Percentiles rank a stretch among this genome's conserved stretches.
Evolutionary conservation across 2,329 filamentous ascomycete genomes (phyloP).

Genomic region (Diaporthe vaccinii): DNA sequence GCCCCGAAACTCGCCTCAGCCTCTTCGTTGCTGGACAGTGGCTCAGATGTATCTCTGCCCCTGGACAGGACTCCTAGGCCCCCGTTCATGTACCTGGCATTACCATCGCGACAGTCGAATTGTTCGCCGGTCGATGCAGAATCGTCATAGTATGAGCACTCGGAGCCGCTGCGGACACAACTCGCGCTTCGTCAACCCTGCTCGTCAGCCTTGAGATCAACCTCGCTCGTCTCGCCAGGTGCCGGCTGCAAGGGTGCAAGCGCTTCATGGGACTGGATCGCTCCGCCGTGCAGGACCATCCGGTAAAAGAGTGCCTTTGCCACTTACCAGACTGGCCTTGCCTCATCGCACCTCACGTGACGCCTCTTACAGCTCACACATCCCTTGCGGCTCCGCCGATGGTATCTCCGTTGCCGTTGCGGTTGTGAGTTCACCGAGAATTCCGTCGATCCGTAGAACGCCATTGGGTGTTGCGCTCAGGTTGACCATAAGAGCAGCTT

Average conservation of each 20-base stretch:
- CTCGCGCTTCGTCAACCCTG: conserved; percentile 53
- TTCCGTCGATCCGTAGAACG: conserved; percentile 19
- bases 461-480: background rate
- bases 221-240: background rate
- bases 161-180: conserved; percentile 60
- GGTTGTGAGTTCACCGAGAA: background rate
- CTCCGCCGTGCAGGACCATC: background rate
- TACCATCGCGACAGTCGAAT: conserved; percentile 32
- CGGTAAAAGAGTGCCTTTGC: background rate
- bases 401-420: conserved; percentile 55
- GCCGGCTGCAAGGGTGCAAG: background rate
- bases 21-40: background rate
- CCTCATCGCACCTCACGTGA: conserved; percentile 62
- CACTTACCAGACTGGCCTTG: conserved; percentile 60
- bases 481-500: no score
- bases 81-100: background rate
- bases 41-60: background rate
- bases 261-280: background rate
- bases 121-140: conserved; percentile 35
- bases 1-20: background rate
- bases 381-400: conserved; percentile 54
- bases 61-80: background rate
- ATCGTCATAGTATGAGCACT: conserved; percentile 53
- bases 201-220: background rate
- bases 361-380: conserved; percentile 55